Evolutionary conservation across 352 stramenopile species (phyloP).

Genomic region (Globisporangium polare): DNA sequence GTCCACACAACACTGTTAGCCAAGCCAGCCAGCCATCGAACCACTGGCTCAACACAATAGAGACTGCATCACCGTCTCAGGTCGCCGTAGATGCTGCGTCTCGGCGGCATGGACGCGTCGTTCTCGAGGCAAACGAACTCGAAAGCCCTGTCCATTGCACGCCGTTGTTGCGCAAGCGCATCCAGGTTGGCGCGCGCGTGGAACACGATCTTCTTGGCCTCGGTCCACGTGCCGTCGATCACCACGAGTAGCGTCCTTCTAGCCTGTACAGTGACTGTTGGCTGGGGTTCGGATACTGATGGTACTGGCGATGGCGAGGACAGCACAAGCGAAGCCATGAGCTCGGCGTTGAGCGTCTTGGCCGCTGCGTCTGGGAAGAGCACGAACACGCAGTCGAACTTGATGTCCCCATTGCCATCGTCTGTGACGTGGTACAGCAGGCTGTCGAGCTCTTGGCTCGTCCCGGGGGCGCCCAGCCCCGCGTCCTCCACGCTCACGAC

Average conservation of each 20-base stretch:
- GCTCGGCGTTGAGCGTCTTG: constrained; percentile 18
- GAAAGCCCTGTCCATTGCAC: constrained; percentile 21
- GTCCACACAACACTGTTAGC: neutral
- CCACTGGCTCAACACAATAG: neutral
- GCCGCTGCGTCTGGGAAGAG: constrained; percentile 42
- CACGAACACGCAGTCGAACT: constrained; percentile 29
- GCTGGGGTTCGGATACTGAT: neutral
- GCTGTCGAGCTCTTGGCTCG: constrained; percentile 24
- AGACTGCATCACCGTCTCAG: constrained; percentile 31
- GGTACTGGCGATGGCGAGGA: neutral
- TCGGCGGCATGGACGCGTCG: neutral
- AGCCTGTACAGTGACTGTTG: neutral
- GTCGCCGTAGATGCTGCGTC: constrained; percentile 60
- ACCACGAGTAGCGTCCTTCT: constrained; percentile 40
- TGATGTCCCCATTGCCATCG: neutral
- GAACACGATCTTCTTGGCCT: constrained; percentile 77
- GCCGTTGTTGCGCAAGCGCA: constrained; percentile 23
- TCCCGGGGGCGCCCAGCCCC: constrained; percentile 16
- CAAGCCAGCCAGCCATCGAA: neutral
- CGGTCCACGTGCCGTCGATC: constrained; percentile 77
- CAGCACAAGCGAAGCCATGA: constrained; percentile 3
- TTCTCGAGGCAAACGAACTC: constrained; percentile 48
- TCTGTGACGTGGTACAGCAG: constrained; percentile 23
- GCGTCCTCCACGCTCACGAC: constrained; percentile 36
- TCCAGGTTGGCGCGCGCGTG: constrained; percentile 39